Conservation (phyloP, 2,329 filamentous ascomycete genomes). For the Neofusicoccum umdonicola region DNA sequence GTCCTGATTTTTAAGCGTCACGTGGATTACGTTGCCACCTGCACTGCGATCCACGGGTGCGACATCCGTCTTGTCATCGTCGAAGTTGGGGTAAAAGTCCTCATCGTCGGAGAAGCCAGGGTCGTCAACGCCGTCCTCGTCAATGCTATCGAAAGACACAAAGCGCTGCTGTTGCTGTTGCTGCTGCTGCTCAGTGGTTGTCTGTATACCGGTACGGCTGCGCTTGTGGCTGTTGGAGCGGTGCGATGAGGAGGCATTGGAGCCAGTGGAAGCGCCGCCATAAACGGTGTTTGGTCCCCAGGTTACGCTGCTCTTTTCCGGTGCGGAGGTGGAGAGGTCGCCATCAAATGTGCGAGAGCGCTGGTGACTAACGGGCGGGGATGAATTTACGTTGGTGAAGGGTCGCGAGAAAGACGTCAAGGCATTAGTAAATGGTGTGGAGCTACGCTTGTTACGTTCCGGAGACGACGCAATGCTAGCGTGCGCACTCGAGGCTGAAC, state of each 20-base stretch:
- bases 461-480: conserved; percentile 44
- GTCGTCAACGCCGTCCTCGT: background rate
- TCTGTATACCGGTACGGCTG: background rate
- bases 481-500: conserved; percentile 34
- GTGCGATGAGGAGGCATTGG: background rate
- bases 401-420: conserved; percentile 40
- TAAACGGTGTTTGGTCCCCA: conserved; percentile 47
- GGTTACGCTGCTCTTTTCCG: conserved; percentile 41
- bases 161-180: background rate
- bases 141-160: background rate
- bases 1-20: conserved; percentile 53
- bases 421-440: conserved; percentile 40
- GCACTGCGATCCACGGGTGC: background rate
- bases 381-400: conserved; percentile 37
- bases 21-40: conserved; percentile 4
- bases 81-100: background rate
- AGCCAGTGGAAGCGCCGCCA: conserved; percentile 1
- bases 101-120: background rate
- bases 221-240: conserved; percentile 10
- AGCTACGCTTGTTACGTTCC: conserved; percentile 34
- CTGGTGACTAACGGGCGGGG: conserved; percentile 36
- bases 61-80: background rate
- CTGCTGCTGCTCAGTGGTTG: background rate
- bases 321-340: conserved; percentile 42
- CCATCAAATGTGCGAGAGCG: conserved; percentile 23